phyloP scores from a whole-genome alignment of 805 yeast genomes.

The Spathaspora girioi region DNA sequence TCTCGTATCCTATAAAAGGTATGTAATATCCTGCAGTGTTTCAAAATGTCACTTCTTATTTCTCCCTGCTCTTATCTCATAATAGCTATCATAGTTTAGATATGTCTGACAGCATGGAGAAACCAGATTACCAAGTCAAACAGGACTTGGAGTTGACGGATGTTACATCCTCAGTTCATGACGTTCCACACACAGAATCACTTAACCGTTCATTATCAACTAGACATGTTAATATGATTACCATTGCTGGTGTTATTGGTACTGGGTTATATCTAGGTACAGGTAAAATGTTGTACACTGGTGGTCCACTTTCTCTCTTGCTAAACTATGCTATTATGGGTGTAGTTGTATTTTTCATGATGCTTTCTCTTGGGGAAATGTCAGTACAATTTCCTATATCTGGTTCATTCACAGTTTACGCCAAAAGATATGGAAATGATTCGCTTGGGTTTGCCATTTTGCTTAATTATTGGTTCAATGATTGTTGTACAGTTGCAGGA shows the following conservation, averaged over 20 bases:
- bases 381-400: slow-evolving; percentile 51
- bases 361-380: slow-evolving; percentile 57
- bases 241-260: slow-evolving; percentile 36
- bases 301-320: slow-evolving; percentile 33
- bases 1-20: not conserved
- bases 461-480: slow-evolving; percentile 50
- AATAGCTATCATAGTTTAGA: too few relatives aligned
- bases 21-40: not conserved
- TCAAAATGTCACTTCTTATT: not conserved
- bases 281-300: slow-evolving; percentile 25
- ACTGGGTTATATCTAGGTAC: slow-evolving; percentile 33
- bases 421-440: slow-evolving; percentile 46
- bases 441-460: slow-evolving; percentile 52
- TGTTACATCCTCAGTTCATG: not conserved
- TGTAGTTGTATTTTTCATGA: slow-evolving; percentile 47
- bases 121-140: not conserved
- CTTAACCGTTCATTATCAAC: slow-evolving; percentile 19
- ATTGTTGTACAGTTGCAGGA: slow-evolving; percentile 45
- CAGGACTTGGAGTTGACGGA: not conserved
- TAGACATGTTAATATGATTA: slow-evolving; percentile 31
- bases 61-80: not conserved
- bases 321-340: slow-evolving; percentile 34
- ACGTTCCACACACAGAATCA: slow-evolving; percentile 12
- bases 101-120: not conserved
- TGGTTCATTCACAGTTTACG: slow-evolving; percentile 51